Evolutionary conservation across 2,329 filamentous ascomycete species (phyloP).

Genomic region (Trichoderma citrinoviride): DNA sequence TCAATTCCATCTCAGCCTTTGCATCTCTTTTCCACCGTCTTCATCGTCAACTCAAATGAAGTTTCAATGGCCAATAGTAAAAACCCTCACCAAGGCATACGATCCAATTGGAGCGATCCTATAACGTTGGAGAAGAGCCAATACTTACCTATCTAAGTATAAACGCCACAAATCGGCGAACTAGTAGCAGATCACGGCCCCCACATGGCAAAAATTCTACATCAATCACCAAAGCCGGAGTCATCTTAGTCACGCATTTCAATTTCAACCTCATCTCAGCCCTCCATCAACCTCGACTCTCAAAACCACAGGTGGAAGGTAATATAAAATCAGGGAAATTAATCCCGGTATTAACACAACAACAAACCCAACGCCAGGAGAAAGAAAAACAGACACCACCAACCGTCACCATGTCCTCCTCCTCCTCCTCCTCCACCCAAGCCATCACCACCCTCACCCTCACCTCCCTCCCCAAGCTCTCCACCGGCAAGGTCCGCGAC

Average conservation of each 20-base stretch:
- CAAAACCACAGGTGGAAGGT: too few relatives aligned
- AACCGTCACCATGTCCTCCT: not conserved
- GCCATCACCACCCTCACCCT: constrained; percentile 25
- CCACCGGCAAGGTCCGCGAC: constrained; percentile 71
- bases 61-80: too few relatives aligned
- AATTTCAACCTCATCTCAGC: not conserved
- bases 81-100: too few relatives aligned
- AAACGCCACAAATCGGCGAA: constrained; percentile 5
- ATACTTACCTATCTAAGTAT: too few relatives aligned
- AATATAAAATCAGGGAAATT: too few relatives aligned
- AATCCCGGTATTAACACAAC: not conserved
- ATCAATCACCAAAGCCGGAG: not conserved
- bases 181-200: not conserved
- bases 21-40: too few relatives aligned
- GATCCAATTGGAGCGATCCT: too few relatives aligned
- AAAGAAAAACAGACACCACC: not conserved
- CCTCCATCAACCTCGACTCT: not conserved
- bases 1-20: not conserved
- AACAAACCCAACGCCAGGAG: not conserved
- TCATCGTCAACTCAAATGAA: too few relatives aligned
- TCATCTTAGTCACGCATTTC: constrained; percentile 1
- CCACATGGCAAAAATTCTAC: constrained; percentile 7
- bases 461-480: constrained; percentile 37
- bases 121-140: too few relatives aligned
- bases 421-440: constrained; percentile 1